phyloP scores from a whole-genome alignment of 352 stramenopile genomes.

The Elongisporangium undulatum region DNA sequence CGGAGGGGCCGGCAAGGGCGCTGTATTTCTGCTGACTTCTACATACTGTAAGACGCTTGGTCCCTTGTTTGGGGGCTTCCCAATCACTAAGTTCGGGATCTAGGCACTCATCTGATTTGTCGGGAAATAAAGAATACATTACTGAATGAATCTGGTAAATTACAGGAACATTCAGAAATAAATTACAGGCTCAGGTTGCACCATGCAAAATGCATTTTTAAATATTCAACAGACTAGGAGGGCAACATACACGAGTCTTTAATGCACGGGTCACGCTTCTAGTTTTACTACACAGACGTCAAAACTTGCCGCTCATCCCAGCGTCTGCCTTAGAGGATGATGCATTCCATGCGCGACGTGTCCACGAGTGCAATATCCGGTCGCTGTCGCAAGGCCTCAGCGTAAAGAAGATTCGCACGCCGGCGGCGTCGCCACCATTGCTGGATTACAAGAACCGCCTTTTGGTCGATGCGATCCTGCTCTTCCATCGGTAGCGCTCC shows the following conservation, averaged over 20 bases:
- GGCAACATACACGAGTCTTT: background rate
- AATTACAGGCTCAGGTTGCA: too few species aligned
- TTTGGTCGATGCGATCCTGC: slow-evolving; percentile 82
- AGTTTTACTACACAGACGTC: background rate
- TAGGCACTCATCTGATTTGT: background rate
- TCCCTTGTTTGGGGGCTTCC: background rate
- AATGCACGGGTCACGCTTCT: background rate
- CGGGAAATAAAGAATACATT: background rate
- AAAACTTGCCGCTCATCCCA: background rate
- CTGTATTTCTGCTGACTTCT: background rate
- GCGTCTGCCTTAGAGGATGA: background rate
- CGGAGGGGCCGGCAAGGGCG: background rate
- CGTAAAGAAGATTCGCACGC: slow-evolving; percentile 51
- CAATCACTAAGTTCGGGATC: background rate
- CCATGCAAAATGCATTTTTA: background rate
- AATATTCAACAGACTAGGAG: background rate
- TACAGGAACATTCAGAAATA: too few species aligned
- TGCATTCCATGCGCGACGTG: background rate
- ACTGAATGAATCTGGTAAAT: too few species aligned
- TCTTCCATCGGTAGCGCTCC: slow-evolving; percentile 87
- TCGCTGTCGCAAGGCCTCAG: slow-evolving; percentile 57
- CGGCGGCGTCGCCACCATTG: slow-evolving; percentile 80
- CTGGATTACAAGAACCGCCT: slow-evolving; percentile 72
- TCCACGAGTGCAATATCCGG: slow-evolving; percentile 31
- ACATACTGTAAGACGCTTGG: background rate